These are phyloP conservation scores for Auricularia sp. DNA, from an alignment of 768 basidiomycete genomes.

Conservation along the genomic window DNA sequence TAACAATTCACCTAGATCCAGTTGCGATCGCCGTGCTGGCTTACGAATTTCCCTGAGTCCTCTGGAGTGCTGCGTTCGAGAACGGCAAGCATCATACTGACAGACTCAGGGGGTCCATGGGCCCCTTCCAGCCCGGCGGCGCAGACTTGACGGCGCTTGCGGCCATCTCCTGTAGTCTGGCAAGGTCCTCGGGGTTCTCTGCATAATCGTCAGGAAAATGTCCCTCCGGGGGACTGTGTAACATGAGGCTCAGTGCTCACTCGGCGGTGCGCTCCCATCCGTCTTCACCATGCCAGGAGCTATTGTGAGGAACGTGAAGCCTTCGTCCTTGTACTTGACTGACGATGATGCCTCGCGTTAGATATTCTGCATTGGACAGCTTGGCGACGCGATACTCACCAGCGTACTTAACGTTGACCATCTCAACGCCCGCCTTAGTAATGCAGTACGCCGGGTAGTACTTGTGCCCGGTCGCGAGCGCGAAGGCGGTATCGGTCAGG, in stretches of 20 bases:
- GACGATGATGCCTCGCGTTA: too few relatives aligned
- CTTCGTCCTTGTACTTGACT: conserved; percentile 7
- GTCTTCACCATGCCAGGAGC: conserved; percentile 1
- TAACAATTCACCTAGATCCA: too few relatives aligned
- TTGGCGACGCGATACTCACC: not conserved
- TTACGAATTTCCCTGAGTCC: conserved; percentile 14
- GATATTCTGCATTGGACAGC: not conserved
- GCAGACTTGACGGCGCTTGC: conserved; percentile 6
- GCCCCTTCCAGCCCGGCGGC: conserved; percentile 12
- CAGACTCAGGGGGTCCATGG: conserved; percentile 14
- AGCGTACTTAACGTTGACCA: conserved; percentile 8
- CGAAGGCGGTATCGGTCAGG: conserved; percentile 4
- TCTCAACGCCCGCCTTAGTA: conserved; percentile 2
- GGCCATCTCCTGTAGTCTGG: conserved; percentile 8
- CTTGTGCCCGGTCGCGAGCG: conserved; percentile 1
- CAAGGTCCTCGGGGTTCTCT: conserved; percentile 1
- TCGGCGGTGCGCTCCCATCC: conserved; percentile 5
- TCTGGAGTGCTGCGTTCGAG: conserved; percentile 2
- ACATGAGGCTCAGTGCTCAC: not conserved
- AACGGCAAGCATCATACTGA: conserved; percentile 13
- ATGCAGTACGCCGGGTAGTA: conserved; percentile 4
- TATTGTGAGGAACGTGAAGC: conserved; percentile 8
- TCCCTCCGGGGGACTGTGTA: too few relatives aligned
- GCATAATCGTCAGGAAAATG: too few relatives aligned
- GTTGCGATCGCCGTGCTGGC: conserved; percentile 6